These are phyloP conservation scores for Hibiscus syriacus DNA, from an alignment of 345 rosid genomes.

Conservation along the genomic window DNA sequence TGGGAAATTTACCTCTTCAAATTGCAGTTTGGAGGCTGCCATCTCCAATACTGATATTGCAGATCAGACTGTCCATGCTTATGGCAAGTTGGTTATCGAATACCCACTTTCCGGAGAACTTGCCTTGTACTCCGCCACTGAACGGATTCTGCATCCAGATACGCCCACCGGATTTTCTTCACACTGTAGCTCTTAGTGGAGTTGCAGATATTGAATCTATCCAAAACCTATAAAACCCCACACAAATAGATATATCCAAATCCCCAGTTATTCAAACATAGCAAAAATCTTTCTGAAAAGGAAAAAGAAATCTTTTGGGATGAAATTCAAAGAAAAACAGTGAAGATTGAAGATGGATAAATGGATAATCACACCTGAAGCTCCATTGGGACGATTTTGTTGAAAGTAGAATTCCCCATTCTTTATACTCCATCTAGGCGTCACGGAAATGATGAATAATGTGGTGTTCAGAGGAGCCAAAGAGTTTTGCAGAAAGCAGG, in stretches of 20 bases:
- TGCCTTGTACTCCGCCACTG: constrained; percentile 23
- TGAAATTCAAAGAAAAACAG: not conserved
- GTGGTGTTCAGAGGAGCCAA: no score
- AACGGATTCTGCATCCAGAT: constrained; percentile 17
- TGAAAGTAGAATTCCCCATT: constrained; percentile 54
- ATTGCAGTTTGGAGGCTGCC: constrained; percentile 92
- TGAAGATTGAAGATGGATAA: not conserved
- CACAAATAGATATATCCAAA: not conserved
- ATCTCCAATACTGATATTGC: no score
- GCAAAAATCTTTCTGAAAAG: not conserved
- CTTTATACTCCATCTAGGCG: constrained; percentile 69
- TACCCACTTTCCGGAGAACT: constrained; percentile 84
- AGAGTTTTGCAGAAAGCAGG: not conserved
- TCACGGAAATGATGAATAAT: constrained; percentile 13
- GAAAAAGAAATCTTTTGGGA: not conserved
- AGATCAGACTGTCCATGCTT: no score
- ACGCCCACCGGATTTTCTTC: constrained; percentile 50
- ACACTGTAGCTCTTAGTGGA: constrained; percentile 57
- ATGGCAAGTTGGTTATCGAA: constrained; percentile 58
- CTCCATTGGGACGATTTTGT: constrained; percentile 33
- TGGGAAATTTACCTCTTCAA: constrained; percentile 43
- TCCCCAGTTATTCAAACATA: not conserved
- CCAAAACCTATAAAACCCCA: no score
- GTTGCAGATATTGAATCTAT: constrained; percentile 77
- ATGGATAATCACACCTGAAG: constrained; percentile 34